Percentiles rank a stretch among this genome's conserved stretches.
Evolutionary conservation across 805 yeast species (phyloP).

Genomic region (Candida andamanensis): DNA sequence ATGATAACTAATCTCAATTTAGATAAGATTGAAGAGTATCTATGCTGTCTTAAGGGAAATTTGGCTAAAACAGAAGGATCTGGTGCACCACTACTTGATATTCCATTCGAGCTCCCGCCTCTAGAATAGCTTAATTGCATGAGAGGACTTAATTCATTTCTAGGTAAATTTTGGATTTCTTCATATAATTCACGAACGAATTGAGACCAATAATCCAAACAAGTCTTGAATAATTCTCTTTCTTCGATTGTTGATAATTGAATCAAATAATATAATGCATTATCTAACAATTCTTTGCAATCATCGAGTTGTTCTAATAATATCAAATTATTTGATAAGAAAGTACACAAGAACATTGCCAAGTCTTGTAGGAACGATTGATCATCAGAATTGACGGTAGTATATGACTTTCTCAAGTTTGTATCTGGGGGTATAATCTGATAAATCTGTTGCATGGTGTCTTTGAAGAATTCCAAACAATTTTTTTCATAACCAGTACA

Average conservation of each 20-base stretch:
- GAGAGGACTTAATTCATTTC: constrained; percentile 66
- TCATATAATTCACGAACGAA: constrained; percentile 77
- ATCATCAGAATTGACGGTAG: constrained; percentile 70
- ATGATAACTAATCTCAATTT: constrained; percentile 87
- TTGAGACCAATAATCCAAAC: constrained; percentile 90
- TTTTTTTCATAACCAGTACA: constrained; percentile 50
- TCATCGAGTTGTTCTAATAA: constrained; percentile 51
- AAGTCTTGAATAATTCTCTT: constrained; percentile 91
- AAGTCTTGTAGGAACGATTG: constrained; percentile 94
- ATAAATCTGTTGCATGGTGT: constrained; percentile 65
- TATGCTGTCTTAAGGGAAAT: constrained; percentile 81
- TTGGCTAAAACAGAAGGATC: constrained; percentile 75
- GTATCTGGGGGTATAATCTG: constrained; percentile 67
- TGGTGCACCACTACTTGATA: constrained; percentile 70
- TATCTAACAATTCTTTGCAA: constrained; percentile 54
- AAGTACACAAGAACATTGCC: constrained; percentile 88
- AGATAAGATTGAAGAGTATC: constrained; percentile 72
- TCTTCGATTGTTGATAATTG: constrained; percentile 88
- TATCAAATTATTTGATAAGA: constrained; percentile 65
- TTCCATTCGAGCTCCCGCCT: constrained; percentile 28
- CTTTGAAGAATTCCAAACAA: constrained; percentile 64
- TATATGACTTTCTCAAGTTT: constrained; percentile 68
- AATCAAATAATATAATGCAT: constrained; percentile 76
- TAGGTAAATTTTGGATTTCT: constrained; percentile 80
- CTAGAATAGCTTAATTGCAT: constrained; percentile 55